A percentile compares a stretch with the other conserved stretches of the same genome.
These are phyloP conservation scores for Delphinella strobiligena DNA, from an alignment of 2,329 filamentous ascomycete species.

Conservation along the genomic window DNA sequence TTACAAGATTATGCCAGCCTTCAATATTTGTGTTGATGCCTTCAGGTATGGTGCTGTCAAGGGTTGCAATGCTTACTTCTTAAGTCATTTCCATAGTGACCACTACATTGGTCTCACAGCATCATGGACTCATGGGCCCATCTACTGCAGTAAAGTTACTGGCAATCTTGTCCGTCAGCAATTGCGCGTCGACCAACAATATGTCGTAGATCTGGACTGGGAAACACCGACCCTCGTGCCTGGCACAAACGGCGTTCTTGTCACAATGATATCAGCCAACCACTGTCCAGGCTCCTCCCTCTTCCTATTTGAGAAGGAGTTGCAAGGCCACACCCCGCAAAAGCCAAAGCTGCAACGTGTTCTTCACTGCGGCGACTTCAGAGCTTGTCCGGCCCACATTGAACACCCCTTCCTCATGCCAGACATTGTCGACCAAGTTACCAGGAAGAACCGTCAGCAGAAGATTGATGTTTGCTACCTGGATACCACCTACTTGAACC, in stretches of 20 bases:
- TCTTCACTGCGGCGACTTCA: slow-evolving; percentile 90
- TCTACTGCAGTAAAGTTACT: slow-evolving; percentile 91
- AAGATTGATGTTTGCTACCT: slow-evolving; percentile 93
- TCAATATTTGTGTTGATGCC: slow-evolving; percentile 88
- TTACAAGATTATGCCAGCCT: slow-evolving; percentile 93
- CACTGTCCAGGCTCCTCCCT: slow-evolving; percentile 92
- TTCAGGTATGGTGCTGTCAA: slow-evolving; percentile 91
- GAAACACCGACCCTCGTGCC: slow-evolving; percentile 69
- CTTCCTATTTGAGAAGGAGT: slow-evolving; percentile 76
- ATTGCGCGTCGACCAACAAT: slow-evolving; percentile 73
- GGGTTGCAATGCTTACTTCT: slow-evolving; percentile 86
- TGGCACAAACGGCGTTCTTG: slow-evolving; percentile 66
- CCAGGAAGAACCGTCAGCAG: slow-evolving; percentile 64
- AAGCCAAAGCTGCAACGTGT: slow-evolving; percentile 60
- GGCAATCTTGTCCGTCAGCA: slow-evolving; percentile 81
- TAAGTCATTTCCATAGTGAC: slow-evolving; percentile 96
- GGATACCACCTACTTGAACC: slow-evolving; percentile 93
- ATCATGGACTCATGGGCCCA: slow-evolving; percentile 84
- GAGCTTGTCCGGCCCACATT: slow-evolving; percentile 76
- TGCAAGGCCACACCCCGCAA: slow-evolving; percentile 39
- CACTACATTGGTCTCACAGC: slow-evolving; percentile 88
- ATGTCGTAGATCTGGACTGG: slow-evolving; percentile 75
- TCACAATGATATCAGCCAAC: slow-evolving; percentile 94
- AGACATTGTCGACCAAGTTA: slow-evolving; percentile 55
- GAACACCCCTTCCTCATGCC: slow-evolving; percentile 71